Conservation (phyloP, 192 early-diverging fungal genomes). For the Lobosporangium transversale region DNA sequence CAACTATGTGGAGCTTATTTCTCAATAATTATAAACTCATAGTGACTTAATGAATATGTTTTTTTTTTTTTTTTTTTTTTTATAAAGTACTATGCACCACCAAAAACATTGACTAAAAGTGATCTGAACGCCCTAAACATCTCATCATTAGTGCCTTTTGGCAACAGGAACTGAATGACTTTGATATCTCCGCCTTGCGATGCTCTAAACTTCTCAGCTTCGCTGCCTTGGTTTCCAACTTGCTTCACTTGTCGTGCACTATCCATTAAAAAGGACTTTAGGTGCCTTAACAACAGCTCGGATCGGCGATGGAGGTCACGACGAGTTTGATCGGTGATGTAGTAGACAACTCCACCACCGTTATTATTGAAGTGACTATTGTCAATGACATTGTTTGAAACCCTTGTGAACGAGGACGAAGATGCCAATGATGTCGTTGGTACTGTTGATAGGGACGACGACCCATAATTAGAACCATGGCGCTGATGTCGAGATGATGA, state of each 20-base stretch:
- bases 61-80: constrained; percentile 2
- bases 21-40: background rate
- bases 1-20: constrained; percentile 57
- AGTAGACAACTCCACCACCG: background rate
- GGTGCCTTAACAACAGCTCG: constrained; percentile 58
- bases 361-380: background rate
- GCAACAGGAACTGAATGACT: constrained; percentile 63
- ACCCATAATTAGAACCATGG: constrained; percentile 14
- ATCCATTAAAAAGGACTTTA: constrained; percentile 68
- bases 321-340: constrained; percentile 34
- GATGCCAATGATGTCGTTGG: constrained; percentile 10
- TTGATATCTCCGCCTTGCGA: constrained; percentile 55
- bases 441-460: constrained; percentile 7
- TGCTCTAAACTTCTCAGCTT: constrained; percentile 52
- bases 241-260: constrained; percentile 59
- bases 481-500: constrained; percentile 11
- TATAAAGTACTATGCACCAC: constrained; percentile 46
- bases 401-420: constrained; percentile 22
- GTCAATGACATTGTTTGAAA: background rate
- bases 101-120: constrained; percentile 58
- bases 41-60: background rate
- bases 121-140: constrained; percentile 60
- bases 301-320: constrained; percentile 58
- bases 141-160: constrained; percentile 53
- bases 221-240: constrained; percentile 53